phyloP scores from a whole-genome alignment of 306 rosid genomes.

The Quercus cerris region DNA sequence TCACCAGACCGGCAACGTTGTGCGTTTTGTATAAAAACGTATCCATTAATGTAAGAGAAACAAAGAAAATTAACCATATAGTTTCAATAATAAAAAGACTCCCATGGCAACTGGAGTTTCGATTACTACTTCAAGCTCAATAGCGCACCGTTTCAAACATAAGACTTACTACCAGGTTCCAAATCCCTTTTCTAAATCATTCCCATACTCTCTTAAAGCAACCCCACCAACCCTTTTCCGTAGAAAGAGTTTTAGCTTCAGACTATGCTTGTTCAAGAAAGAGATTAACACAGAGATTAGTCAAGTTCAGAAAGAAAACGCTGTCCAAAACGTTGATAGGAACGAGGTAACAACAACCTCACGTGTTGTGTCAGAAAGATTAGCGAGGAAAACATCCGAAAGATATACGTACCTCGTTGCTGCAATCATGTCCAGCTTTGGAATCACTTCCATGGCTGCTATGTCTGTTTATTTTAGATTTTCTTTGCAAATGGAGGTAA shows the following conservation, averaged over 20 bases:
- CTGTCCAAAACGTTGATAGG: not conserved
- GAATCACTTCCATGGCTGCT: constrained; percentile 80
- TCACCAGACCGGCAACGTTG: not conserved
- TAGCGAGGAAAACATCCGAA: constrained; percentile 67
- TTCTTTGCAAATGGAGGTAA: constrained; percentile 77
- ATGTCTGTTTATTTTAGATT: constrained; percentile 75
- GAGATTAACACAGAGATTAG: constrained; percentile 15
- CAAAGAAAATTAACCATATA: too few relatives aligned
- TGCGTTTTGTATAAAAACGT: not conserved
- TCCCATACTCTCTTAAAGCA: not conserved
- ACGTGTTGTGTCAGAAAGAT: constrained; percentile 46
- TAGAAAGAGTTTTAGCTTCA: not conserved
- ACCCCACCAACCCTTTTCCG: not conserved
- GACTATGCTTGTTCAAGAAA: not conserved
- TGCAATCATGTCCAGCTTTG: constrained; percentile 81
- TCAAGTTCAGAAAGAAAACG: not conserved
- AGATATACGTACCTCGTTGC: constrained; percentile 75
- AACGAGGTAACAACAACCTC: constrained; percentile 35
- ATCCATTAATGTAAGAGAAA: not conserved
- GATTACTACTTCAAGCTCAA: constrained; percentile 14
- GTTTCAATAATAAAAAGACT: not conserved
- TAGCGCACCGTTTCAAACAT: not conserved
- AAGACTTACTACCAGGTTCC: not conserved
- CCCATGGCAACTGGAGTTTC: constrained; percentile 32
- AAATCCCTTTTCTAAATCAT: constrained; percentile 9